Conservation (phyloP, 768 basidiomycete species). For the Pleurotus citrinopileatus region DNA sequence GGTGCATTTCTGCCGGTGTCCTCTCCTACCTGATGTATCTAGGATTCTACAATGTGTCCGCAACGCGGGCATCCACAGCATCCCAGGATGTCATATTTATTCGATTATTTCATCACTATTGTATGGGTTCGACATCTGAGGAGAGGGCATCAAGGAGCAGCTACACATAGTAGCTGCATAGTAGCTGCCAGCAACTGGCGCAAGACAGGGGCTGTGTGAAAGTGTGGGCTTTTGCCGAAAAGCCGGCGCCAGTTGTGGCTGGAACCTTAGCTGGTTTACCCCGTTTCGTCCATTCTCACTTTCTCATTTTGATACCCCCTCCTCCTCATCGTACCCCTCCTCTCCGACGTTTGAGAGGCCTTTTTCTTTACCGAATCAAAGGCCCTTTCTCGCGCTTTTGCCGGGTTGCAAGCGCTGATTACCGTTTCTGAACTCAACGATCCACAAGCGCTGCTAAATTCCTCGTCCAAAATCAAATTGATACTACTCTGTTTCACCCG, state of each 20-base stretch:
- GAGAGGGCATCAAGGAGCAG: no score
- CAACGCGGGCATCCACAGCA: no score
- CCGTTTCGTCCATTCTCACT: background rate
- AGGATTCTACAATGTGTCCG: no score
- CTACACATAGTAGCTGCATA: no score
- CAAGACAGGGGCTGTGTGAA: constrained; percentile 1
- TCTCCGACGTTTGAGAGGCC: constrained; percentile 7
- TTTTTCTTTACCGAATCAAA: no score
- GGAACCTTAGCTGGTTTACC: background rate
- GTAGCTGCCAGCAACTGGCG: no score
- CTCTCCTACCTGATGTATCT: no score
- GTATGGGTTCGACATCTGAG: no score
- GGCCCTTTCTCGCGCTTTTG: constrained; percentile 19
- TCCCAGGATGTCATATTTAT: no score
- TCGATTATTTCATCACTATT: no score
- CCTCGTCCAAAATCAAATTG: constrained; percentile 15
- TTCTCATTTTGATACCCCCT: constrained; percentile 8
- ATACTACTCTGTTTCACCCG: constrained; percentile 18
- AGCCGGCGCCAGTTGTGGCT: constrained; percentile 2
- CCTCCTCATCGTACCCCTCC: background rate
- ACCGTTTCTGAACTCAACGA: constrained; percentile 31
- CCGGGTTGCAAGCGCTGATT: constrained; percentile 41
- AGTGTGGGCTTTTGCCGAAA: background rate
- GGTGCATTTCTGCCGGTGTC: no score
- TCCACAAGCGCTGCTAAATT: constrained; percentile 12